phyloP scores from a whole-genome alignment of 257 asterid species.

The Fraxinus anomala region DNA sequence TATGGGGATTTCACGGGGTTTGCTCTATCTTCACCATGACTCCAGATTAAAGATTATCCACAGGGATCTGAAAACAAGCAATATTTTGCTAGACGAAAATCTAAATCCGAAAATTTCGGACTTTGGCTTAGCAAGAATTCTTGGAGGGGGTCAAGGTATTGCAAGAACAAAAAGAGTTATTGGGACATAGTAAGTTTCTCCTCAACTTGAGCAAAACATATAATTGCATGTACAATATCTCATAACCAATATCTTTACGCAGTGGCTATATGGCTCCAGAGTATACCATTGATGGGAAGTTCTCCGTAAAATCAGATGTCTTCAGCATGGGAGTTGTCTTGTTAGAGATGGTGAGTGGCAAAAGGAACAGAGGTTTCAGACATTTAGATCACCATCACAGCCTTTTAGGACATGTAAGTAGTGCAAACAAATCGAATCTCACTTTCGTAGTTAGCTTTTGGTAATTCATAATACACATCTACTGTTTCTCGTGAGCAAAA shows the following conservation, averaged over 20 bases:
- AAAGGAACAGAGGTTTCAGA: slow-evolving; percentile 39
- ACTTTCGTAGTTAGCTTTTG: not conserved
- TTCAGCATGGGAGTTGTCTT: slow-evolving; percentile 53
- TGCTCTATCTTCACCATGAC: slow-evolving; percentile 48
- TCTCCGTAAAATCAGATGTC: slow-evolving; percentile 44
- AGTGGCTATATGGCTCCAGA: slow-evolving; percentile 61
- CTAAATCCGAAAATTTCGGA: slow-evolving; percentile 45
- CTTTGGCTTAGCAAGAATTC: slow-evolving; percentile 48
- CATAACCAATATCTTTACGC: slow-evolving; percentile 1
- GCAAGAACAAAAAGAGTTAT: slow-evolving; percentile 39
- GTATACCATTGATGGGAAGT: slow-evolving; percentile 48
- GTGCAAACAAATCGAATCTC: not conserved
- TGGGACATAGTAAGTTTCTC: slow-evolving; percentile 40
- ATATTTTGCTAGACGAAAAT: slow-evolving; percentile 36
- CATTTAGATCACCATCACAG: slow-evolving; percentile 27
- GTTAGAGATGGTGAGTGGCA: slow-evolving; percentile 49
- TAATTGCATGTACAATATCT: not conserved
- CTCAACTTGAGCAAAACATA: not conserved
- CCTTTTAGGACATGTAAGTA: slow-evolving; percentile 48
- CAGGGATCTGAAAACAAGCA: slow-evolving; percentile 49
- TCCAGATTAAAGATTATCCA: slow-evolving; percentile 48
- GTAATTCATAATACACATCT: no score
- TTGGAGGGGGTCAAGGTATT: slow-evolving; percentile 27
- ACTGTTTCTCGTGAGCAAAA: not conserved
- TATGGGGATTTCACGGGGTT: slow-evolving; percentile 43